phyloP scores from a whole-genome alignment of 352 stramenopile species.

The Phytopythium oedochilum region DNA sequence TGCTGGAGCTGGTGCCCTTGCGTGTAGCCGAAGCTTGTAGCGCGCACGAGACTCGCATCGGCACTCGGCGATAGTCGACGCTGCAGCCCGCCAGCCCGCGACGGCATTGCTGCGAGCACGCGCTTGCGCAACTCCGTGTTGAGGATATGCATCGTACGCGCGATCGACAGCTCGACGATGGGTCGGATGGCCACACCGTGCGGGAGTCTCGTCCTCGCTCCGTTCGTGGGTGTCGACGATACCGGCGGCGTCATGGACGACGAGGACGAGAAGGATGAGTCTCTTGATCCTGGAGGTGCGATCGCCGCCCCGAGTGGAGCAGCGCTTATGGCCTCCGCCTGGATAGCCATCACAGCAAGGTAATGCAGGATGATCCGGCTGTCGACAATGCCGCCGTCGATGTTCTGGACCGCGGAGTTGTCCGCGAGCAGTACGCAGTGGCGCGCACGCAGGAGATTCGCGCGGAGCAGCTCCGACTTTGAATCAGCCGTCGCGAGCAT shows the following conservation, averaged over 20 bases:
- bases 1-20: constrained; percentile 1
- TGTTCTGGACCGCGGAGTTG: constrained; percentile 41
- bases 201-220: background rate
- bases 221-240: background rate
- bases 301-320: constrained; percentile 14
- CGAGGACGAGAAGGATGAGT: background rate
- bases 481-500: constrained; percentile 50
- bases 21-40: background rate
- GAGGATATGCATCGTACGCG: constrained; percentile 63
- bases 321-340: constrained; percentile 21
- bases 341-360: constrained; percentile 53
- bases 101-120: constrained; percentile 6
- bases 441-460: constrained; percentile 46
- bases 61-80: background rate
- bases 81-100: background rate
- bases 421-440: constrained; percentile 59
- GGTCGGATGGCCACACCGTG: constrained; percentile 19
- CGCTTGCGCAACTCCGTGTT: constrained; percentile 59
- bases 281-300: background rate
- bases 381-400: constrained; percentile 59
- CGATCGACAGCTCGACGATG: constrained; percentile 60
- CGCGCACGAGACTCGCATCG: background rate
- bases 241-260: background rate
- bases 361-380: constrained; percentile 65
- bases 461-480: constrained; percentile 45